Evolutionary conservation across 805 yeast genomes (phyloP).

Genomic region (Candida arabinofermentans): DNA sequence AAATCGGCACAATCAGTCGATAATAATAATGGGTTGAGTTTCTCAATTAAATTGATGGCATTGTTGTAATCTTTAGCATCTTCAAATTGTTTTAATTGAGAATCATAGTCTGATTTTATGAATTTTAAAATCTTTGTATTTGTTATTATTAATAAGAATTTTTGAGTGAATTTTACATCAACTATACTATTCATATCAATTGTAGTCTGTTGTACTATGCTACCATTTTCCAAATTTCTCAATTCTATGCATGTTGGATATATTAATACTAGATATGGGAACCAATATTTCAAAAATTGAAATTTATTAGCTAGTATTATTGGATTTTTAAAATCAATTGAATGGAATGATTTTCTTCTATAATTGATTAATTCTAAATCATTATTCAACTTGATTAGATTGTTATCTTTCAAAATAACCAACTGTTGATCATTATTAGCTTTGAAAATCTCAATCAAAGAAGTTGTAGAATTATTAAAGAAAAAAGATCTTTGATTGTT

Average conservation of each 20-base stretch:
- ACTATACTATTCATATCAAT: constrained; percentile 6
- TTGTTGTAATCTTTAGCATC: constrained; percentile 32
- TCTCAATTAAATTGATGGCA: constrained; percentile 41
- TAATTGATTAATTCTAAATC: constrained; percentile 20
- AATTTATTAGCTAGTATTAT: constrained; percentile 3
- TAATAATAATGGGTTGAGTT: constrained; percentile 26
- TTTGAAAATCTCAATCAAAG: constrained; percentile 17
- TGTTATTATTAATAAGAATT: constrained; percentile 29
- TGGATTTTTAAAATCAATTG: constrained; percentile 20
- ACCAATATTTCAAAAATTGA: constrained; percentile 28
- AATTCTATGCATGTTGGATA: constrained; percentile 33
- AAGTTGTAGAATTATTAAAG: constrained; percentile 15
- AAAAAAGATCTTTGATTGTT: constrained; percentile 17
- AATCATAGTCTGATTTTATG: constrained; percentile 25
- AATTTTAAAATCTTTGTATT: constrained; percentile 25
- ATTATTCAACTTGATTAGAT: constrained; percentile 20
- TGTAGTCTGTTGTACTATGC: constrained; percentile 30
- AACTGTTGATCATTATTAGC: constrained; percentile 23
- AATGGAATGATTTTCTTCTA: constrained; percentile 7
- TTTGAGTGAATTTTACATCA: constrained; percentile 22
- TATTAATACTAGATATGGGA: constrained; percentile 37
- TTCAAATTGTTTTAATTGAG: constrained; percentile 33
- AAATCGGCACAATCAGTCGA: constrained; percentile 7
- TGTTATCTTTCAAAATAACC: constrained; percentile 23
- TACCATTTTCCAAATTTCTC: constrained; percentile 34